Percentiles rank a stretch among this genome's conserved stretches.
These are phyloP conservation scores for Talaromyces piceae DNA, from an alignment of 2,329 filamentous ascomycete genomes.

Conservation along the genomic window DNA sequence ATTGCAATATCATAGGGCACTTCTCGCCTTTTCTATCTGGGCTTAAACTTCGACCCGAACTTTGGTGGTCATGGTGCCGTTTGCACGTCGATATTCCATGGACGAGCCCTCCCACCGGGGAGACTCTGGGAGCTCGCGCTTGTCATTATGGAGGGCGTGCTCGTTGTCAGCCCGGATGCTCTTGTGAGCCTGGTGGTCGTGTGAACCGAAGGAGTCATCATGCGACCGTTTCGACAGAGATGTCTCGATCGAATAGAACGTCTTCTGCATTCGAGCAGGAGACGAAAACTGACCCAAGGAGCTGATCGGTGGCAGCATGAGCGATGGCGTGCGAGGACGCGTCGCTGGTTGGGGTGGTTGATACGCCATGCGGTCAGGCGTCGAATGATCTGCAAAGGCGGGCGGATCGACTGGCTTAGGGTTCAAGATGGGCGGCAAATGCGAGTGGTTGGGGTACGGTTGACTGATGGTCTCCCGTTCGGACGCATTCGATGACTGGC, in stretches of 20 bases:
- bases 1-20: not conserved
- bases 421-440: constrained; percentile 14
- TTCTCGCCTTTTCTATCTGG: not conserved
- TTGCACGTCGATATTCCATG: constrained; percentile 30
- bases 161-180: constrained; percentile 8
- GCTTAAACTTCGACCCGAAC: constrained; percentile 17
- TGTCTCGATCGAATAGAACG: constrained; percentile 24
- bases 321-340: constrained; percentile 16
- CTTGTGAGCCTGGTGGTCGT: constrained; percentile 14
- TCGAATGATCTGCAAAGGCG: not conserved
- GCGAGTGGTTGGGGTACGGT: constrained; percentile 17
- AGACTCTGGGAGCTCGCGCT: constrained; percentile 2
- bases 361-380: constrained; percentile 2
- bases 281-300: constrained; percentile 7
- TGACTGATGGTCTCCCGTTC: constrained; percentile 24
- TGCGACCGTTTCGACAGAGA: constrained; percentile 28
- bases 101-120: constrained; percentile 12
- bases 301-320: constrained; percentile 29
- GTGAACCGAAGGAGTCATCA: constrained; percentile 30
- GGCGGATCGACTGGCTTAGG: constrained; percentile 10
- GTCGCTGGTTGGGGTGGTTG: not conserved
- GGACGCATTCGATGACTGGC: constrained; percentile 24
- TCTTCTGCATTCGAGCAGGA: constrained; percentile 1
- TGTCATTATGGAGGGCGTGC: not conserved
- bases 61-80: constrained; percentile 28